These are phyloP conservation scores for Nepenthes alata DNA, from an alignment of 179 eudicot species.

Conservation along the genomic window DNA sequence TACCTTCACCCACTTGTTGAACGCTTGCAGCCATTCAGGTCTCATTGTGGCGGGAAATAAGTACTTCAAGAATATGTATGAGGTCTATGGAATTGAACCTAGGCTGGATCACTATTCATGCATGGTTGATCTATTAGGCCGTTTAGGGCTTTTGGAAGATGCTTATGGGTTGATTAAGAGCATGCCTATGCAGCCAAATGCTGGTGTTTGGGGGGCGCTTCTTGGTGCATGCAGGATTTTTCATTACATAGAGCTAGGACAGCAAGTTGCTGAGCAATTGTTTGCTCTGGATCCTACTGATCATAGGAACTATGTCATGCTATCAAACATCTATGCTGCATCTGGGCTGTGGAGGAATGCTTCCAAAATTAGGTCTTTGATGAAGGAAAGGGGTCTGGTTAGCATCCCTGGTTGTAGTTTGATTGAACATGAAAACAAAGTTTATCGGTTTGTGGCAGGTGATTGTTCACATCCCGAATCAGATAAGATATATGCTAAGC, in stretches of 20 bases:
- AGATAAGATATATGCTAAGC: slow-evolving; percentile 21
- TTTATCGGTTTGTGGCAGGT: slow-evolving; percentile 24
- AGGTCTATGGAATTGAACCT: slow-evolving; percentile 24
- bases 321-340: slow-evolving; percentile 29
- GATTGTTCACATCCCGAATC: slow-evolving; percentile 31
- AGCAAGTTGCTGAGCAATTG: slow-evolving; percentile 28
- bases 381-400: slow-evolving; percentile 16
- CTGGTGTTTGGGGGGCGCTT: slow-evolving; percentile 44
- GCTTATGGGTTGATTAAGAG: slow-evolving; percentile 22
- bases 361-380: slow-evolving; percentile 24
- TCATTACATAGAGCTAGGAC: slow-evolving; percentile 27
- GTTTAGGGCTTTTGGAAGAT: slow-evolving; percentile 26
- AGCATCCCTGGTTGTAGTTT: slow-evolving; percentile 24
- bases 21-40: slow-evolving; percentile 41
- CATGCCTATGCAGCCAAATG: slow-evolving; percentile 39
- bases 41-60: slow-evolving; percentile 26
- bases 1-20: slow-evolving; percentile 34
- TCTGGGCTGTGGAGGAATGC: slow-evolving; percentile 31
- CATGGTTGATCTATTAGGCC: slow-evolving; percentile 40
- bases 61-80: slow-evolving; percentile 24
- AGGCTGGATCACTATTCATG: slow-evolving; percentile 38
- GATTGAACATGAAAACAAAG: slow-evolving; percentile 26
- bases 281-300: slow-evolving; percentile 22
- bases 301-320: slow-evolving; percentile 23
- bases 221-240: slow-evolving; percentile 37